Base-by-base conservation (phyloP, 768 basidiomycete genomes). In the Lactarius sp. region DNA sequence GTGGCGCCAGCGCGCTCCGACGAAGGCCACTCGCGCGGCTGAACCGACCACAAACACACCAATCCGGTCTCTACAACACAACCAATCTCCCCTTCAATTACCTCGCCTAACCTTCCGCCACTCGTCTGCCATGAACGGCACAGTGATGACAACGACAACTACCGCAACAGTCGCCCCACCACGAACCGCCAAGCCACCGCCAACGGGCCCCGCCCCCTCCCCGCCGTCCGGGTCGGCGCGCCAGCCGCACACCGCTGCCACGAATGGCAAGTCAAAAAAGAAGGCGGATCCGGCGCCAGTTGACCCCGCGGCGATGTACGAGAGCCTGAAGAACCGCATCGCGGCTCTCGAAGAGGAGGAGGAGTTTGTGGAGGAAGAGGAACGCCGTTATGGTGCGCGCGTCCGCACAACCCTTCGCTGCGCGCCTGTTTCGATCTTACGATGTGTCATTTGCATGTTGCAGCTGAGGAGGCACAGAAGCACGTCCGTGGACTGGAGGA, bases 341-440 rank as follows among this genome's bases (percentile, higher is more conserved):
- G 90, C 92, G 6, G 91, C 90, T 49, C 77, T 94, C 67, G 92
- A 94, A 72, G 92, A 93, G 73, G 92, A 92, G 71, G 88, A 90
- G 70, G 87, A 88, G 7, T 77, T 90, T 39, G 90, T 90, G 70
- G 92, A 93, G 71, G 92, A 94, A 74, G 92, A 94, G 74, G 92
- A 93, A 72, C 80, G 81, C 68, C 79, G 80, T 73, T 90, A 85
- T 69, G 83, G 92, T 93, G 70, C 71, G 85, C 80, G 33, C 46
- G 49, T 36, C 20, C 36, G 52, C 54, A 41, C 42, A 34, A 36
- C 55, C 50, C 37, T 39, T 31, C 60, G 34, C 56, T 55, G 16
- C 64, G 20, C 37, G 64, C 22, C 37, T 27, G n/a, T 54, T 39
- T 44, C 4, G 53, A 68, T 46, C 54, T 60, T 31, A 42, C 34